phyloP scores from a whole-genome alignment of 495 filamentous ascomycete species.

The Viridothelium virens region DNA sequence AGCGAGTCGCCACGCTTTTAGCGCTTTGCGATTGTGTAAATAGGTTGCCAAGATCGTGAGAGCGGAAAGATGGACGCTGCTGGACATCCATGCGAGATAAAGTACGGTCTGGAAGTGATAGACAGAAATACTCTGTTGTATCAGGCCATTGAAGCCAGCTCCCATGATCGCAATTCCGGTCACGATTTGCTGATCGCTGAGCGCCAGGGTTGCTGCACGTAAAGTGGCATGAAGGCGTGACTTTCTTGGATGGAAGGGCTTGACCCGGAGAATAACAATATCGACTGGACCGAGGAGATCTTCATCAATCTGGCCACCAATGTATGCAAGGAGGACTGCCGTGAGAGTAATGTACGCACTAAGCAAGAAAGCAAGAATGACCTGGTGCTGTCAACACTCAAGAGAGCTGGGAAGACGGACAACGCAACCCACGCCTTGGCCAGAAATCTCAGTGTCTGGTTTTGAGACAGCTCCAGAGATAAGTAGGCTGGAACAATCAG shows the following conservation, averaged over 20 bases:
- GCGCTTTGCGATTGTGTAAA: neutral
- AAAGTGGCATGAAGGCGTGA: neutral
- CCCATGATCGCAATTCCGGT: neutral
- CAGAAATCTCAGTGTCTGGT: too few species aligned
- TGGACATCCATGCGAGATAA: conserved; percentile 4
- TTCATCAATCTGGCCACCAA: neutral
- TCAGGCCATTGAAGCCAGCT: neutral
- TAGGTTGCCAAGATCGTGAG: neutral
- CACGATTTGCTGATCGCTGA: conserved; percentile 2
- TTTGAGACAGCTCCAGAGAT: too few species aligned
- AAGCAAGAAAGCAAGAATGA: neutral
- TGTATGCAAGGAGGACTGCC: neutral
- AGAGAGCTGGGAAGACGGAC: too few species aligned
- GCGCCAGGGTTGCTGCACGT: neutral
- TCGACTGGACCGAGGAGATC: neutral
- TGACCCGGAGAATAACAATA: neutral
- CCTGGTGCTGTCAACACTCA: neutral
- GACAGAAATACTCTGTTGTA: neutral
- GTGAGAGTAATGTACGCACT: neutral
- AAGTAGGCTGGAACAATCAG: too few species aligned
- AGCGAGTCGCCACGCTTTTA: neutral
- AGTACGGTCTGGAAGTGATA: neutral
- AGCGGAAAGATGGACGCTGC: neutral
- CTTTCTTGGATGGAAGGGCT: neutral
- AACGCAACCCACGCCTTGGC: too few species aligned